These are phyloP conservation scores for Mycena epipterygia DNA, from an alignment of 768 basidiomycete genomes.

Conservation along the genomic window DNA sequence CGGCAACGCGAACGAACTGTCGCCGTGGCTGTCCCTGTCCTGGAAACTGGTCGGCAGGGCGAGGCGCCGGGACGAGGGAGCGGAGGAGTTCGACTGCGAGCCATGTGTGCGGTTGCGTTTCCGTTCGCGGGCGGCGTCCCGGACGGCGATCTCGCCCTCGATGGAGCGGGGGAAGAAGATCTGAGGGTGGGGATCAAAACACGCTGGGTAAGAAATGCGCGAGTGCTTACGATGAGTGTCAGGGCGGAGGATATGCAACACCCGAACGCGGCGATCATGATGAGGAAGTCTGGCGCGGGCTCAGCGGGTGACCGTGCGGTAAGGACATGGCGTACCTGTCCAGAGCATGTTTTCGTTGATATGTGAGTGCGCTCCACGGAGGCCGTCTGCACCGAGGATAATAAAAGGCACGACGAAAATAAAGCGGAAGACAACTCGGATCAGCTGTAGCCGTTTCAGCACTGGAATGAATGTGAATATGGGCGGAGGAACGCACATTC, in stretches of 20 bases:
- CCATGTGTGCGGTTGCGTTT: conserved; percentile 52
- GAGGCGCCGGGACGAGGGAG: too few relatives aligned
- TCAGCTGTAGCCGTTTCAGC: neutral
- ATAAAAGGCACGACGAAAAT: conserved; percentile 75
- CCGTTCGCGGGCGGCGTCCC: neutral
- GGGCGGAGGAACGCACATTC: conserved; percentile 74
- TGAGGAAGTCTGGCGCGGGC: too few relatives aligned
- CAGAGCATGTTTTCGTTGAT: conserved; percentile 73
- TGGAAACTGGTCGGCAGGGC: too few relatives aligned
- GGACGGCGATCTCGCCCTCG: too few relatives aligned
- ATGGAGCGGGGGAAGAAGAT: too few relatives aligned
- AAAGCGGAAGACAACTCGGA: conserved; percentile 61
- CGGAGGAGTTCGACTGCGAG: too few relatives aligned
- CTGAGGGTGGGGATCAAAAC: neutral
- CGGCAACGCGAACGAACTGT: neutral
- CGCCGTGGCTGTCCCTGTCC: too few relatives aligned
- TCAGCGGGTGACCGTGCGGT: too few relatives aligned
- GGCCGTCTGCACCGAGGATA: conserved; percentile 78
- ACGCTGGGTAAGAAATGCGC: too few relatives aligned
- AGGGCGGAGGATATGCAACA: too few relatives aligned
- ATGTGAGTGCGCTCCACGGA: conserved; percentile 69
- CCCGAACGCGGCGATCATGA: too few relatives aligned
- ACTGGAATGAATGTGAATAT: neutral
- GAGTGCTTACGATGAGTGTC: too few relatives aligned
- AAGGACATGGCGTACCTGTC: conserved; percentile 55